Base-by-base conservation (phyloP, 768 basidiomycete genomes). In the Suillus clintonianus region DNA sequence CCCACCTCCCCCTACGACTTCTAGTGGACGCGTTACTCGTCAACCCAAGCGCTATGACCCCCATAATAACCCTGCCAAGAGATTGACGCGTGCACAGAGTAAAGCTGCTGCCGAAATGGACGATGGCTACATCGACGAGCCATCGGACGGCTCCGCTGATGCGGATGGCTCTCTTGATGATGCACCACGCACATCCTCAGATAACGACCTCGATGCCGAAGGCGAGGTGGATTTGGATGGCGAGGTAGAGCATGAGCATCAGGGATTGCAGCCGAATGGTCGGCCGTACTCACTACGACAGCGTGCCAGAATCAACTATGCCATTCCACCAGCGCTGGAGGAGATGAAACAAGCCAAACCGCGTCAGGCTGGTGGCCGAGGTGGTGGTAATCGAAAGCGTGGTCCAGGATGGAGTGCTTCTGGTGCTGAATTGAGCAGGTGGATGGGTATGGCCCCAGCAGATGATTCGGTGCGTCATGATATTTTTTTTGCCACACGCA, bases 291-390 rank as follows among this genome's bases (percentile, higher is more conserved):
- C 86, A 0, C 79, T 94, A 42, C 80, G 92, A 22, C 85, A 87
- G 69, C 80, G 92, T 58, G 71, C 70, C 82, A 84, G 68, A 59
- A 86, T 94, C 68, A 92, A 94, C 71, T 94, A 94, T 62, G 88
- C 89, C 14, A 90, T 93, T 24, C 91, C 90, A 1, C 92, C 92
- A 0, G 89, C 92, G 1, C 78, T 94, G 17, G 92, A 94, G 57
- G 91, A 93, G 41, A 77, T 90, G 73, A 76, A 67, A 27, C 76
- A 74, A 6, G 76, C 78, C 42, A 77, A 69, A 59, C 69, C 73
- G 2, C 81, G 81, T 48, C 83, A 85, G 9, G 8, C 65, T 37
- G 63, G 62, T 19, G 67, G 71, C 50, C 79, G 79, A 60, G 81
- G 76, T 58, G 75, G 69, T 50, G 77, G 75, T 32, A 79, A 78